phyloP scores from a whole-genome alignment of 306 rosid species.

The Quercus wislizeni region DNA sequence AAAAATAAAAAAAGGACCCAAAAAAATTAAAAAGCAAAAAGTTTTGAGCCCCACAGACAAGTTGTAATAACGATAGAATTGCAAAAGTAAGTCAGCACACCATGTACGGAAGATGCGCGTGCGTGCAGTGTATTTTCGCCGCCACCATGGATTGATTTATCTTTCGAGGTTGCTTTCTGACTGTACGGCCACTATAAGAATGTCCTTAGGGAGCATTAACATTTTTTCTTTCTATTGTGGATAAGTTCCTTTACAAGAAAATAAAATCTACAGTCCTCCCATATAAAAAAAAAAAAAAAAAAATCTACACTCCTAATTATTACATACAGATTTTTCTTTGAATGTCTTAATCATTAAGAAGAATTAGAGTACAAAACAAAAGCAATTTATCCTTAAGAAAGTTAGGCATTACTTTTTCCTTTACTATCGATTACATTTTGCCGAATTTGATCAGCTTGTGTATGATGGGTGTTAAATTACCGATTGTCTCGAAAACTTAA shows the following conservation, averaged over 20 bases:
- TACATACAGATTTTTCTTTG: neutral
- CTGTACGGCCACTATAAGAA: slow-evolving; percentile 5
- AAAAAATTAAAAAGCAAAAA: no score
- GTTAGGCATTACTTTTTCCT: no score
- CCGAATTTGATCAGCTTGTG: no score
- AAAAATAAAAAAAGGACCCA: no score
- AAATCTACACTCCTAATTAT: neutral
- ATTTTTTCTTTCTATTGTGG: neutral
- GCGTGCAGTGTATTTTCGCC: neutral
- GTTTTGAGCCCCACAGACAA: no score
- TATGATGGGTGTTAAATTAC: no score
- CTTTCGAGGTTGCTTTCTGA: neutral
- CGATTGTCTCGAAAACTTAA: no score
- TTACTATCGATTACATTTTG: no score
- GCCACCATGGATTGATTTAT: neutral
- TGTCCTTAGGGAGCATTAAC: neutral
- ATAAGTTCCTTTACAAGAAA: neutral
- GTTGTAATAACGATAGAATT: neutral
- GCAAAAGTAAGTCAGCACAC: neutral
- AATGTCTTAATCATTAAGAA: no score
- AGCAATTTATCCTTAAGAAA: no score
- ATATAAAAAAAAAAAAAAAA: no score
- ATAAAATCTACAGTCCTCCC: neutral
- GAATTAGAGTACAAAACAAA: no score
- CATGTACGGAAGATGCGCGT: slow-evolving; percentile 16